A percentile compares a stretch with the other conserved stretches of the same genome.
These are phyloP conservation scores for Fusarium verrucosum DNA, from an alignment of 2,329 filamentous ascomycete species.

Conservation along the genomic window DNA sequence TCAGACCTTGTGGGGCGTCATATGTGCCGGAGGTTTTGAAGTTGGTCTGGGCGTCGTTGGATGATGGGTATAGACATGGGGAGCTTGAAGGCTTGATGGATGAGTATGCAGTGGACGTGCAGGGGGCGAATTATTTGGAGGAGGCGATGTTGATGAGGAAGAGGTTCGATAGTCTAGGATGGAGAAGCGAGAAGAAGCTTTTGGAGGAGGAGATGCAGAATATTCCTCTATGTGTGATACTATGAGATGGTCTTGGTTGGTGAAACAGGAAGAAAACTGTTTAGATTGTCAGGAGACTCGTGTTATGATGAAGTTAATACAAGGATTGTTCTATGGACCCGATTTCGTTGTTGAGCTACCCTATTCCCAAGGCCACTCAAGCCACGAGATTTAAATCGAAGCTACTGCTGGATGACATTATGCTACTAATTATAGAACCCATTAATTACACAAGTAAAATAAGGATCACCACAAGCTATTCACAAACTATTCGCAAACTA, in stretches of 20 bases:
- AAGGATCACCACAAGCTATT: background rate
- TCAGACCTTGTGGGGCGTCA: conserved; percentile 18
- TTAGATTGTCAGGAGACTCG: fast-evolving
- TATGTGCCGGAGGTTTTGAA: conserved; percentile 24
- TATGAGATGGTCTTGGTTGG: background rate
- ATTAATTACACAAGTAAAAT: background rate
- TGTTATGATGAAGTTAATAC: background rate
- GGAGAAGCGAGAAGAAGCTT: conserved; percentile 1
- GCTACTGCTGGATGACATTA: background rate
- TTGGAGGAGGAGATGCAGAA: background rate
- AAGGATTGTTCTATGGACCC: background rate
- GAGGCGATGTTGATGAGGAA: conserved; percentile 7
- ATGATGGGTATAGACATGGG: conserved; percentile 10
- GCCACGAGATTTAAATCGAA: background rate
- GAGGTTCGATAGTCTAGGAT: conserved; percentile 1
- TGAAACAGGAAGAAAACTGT: background rate
- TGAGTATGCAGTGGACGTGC: conserved; percentile 6
- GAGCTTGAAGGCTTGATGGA: conserved; percentile 16
- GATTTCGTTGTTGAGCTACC: too few relatives aligned
- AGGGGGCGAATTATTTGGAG: conserved; percentile 10
- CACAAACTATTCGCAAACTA: background rate
- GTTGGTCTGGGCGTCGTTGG: conserved; percentile 11
- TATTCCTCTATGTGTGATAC: conserved; percentile 11
- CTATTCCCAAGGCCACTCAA: too few relatives aligned
- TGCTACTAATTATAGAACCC: background rate